Conservation (phyloP, 768 basidiomycete genomes). For the Amanita phalloides region DNA sequence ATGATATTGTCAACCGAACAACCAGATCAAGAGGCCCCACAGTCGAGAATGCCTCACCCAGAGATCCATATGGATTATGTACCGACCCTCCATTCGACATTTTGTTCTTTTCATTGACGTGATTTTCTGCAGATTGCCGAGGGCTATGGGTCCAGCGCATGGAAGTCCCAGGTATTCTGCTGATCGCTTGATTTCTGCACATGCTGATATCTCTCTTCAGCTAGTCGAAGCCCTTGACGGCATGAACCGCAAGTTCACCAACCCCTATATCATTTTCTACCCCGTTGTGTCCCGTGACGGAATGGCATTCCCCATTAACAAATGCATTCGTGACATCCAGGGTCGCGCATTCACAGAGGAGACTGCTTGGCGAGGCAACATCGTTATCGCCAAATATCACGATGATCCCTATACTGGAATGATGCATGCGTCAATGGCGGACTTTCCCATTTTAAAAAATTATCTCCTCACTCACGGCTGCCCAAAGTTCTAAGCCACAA, state of each 20-base stretch:
- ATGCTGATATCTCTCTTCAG: constrained; percentile 22
- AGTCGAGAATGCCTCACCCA: constrained; percentile 67
- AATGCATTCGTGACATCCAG: constrained; percentile 66
- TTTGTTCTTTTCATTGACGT: constrained; percentile 1
- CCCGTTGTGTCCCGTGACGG: constrained; percentile 67
- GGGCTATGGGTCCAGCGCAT: constrained; percentile 52
- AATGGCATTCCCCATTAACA: constrained; percentile 76
- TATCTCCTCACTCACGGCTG: constrained; percentile 60
- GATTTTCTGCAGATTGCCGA: constrained; percentile 48
- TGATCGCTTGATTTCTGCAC: constrained; percentile 1
- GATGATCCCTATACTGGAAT: constrained; percentile 45
- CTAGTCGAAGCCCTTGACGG: constrained; percentile 66
- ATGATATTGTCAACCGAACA: constrained; percentile 34
- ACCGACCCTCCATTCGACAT: constrained; percentile 10
- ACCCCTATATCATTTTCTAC: constrained; percentile 78
- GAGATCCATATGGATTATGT: constrained; percentile 80
- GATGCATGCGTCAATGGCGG: constrained; percentile 72
- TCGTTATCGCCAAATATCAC: constrained; percentile 64
- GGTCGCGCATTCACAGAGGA: constrained; percentile 49
- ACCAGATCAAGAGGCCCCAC: constrained; percentile 31
- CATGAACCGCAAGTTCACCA: constrained; percentile 69
- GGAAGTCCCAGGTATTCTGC: constrained; percentile 55
- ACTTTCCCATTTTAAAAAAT: constrained; percentile 75
- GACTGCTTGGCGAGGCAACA: constrained; percentile 70
- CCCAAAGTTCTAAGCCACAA: constrained; percentile 12